Evolutionary conservation across 352 stramenopile species (phyloP).

Genomic region (Globisporangium spiculum): DNA sequence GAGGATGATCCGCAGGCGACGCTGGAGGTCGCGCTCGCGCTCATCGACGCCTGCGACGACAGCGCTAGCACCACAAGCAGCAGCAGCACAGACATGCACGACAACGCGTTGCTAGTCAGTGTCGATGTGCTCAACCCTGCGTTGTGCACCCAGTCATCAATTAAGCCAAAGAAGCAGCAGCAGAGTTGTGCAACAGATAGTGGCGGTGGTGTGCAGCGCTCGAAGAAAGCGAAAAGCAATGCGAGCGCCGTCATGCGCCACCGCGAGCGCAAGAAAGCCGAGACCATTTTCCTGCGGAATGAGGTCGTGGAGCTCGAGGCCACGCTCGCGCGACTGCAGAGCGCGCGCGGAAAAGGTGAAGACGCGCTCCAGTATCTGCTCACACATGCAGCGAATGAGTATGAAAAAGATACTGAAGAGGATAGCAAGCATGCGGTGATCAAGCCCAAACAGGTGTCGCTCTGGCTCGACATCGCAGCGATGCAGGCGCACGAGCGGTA

Average conservation of each 20-base stretch:
- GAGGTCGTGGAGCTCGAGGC: conserved; percentile 15
- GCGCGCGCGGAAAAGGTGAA: not conserved
- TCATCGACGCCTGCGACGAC: conserved; percentile 22
- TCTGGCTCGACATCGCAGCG: conserved; percentile 45
- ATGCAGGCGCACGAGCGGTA: conserved; percentile 41
- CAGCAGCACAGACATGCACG: not conserved
- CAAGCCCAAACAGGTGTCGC: conserved; percentile 21
- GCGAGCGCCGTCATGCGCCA: conserved; percentile 13
- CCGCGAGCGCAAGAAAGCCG: conserved; percentile 17
- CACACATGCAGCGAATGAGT: not conserved
- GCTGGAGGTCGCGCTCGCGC: conserved; percentile 20
- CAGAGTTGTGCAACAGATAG: not conserved
- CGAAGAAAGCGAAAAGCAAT: conserved; percentile 13
- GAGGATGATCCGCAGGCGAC: conserved; percentile 23
- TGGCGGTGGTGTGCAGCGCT: not conserved
- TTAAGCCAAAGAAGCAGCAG: not conserved
- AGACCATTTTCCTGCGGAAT: conserved; percentile 7
- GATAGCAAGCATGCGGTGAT: not conserved
- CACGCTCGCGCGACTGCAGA: conserved; percentile 9
- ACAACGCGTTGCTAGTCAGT: not conserved
- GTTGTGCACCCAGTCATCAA: not conserved
- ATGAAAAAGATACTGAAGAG: not conserved
- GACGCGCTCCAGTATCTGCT: conserved; percentile 12
- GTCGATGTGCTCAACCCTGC: not conserved
- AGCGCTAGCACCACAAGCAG: not conserved